Evolutionary conservation across 495 filamentous ascomycete genomes (phyloP).

Genomic region (Darksidea phi): DNA sequence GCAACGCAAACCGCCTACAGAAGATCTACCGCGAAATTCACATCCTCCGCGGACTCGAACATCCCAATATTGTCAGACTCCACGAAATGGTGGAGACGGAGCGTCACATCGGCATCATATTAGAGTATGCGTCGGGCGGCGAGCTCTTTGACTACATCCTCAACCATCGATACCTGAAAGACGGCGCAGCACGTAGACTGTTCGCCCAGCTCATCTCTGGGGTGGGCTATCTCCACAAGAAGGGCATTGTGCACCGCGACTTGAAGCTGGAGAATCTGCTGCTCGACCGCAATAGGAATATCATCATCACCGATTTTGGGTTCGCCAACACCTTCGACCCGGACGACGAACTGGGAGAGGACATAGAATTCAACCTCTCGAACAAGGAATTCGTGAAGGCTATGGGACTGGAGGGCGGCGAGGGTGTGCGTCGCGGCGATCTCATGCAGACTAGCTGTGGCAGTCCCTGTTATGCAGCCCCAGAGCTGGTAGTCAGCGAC

Average conservation of each 20-base stretch:
- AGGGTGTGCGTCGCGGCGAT: conserved; percentile 65
- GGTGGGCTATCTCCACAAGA: conserved; percentile 97
- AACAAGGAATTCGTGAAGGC: conserved; percentile 83
- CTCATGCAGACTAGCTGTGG: conserved; percentile 80
- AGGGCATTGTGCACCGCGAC: conserved; percentile 97
- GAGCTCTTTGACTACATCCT: conserved; percentile 98
- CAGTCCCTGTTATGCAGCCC: conserved; percentile 92
- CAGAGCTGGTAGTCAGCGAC: conserved; percentile 96
- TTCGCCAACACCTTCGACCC: conserved; percentile 98
- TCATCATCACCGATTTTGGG: conserved; percentile 99
- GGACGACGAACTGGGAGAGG: conserved; percentile 79
- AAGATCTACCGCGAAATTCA: conserved; percentile 97
- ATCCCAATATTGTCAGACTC: conserved; percentile 94
- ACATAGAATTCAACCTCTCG: conserved; percentile 81
- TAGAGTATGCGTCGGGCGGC: conserved; percentile 96
- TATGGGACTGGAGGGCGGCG: conserved; percentile 65
- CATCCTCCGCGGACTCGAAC: conserved; percentile 80
- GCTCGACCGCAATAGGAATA: conserved; percentile 93
- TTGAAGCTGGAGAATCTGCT: conserved; percentile 96
- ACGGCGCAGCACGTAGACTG: conserved; percentile 80
- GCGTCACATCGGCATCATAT: conserved; percentile 93
- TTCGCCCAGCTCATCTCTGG: conserved; percentile 97
- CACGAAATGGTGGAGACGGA: conserved; percentile 99
- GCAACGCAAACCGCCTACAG: conserved; percentile 80
- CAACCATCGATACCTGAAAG: conserved; percentile 93